phyloP scores from a whole-genome alignment of 2,329 filamentous ascomycete genomes.

The Paecilomyces formosus region DNA sequence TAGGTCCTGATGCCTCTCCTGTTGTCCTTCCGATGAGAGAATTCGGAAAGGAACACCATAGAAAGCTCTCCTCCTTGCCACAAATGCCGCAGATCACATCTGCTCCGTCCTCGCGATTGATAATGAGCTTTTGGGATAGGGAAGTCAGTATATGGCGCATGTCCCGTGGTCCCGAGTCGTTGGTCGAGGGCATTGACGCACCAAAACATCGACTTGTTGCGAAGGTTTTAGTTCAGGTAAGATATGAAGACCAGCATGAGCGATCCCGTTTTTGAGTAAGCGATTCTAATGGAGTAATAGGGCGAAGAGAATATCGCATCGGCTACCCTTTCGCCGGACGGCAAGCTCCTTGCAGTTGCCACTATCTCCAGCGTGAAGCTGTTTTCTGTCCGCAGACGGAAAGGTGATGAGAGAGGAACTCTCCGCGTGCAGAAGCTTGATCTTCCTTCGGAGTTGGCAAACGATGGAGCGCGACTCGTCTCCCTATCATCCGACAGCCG shows the following conservation, averaged over 20 bases:
- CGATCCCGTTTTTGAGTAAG: conserved; percentile 37
- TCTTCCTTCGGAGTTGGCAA: conserved; percentile 50
- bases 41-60: conserved; percentile 71
- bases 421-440: conserved; percentile 65
- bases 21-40: conserved; percentile 73
- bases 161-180: conserved; percentile 39
- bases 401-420: conserved; percentile 47
- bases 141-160: conserved; percentile 78
- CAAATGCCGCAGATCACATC: conserved; percentile 68
- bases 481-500: conserved; percentile 40
- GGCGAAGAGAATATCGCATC: conserved; percentile 80
- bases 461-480: conserved; percentile 61
- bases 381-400: conserved; percentile 58
- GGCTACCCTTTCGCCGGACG: conserved; percentile 62
- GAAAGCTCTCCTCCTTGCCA: conserved; percentile 74
- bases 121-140: conserved; percentile 89
- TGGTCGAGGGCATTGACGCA: conserved; percentile 32
- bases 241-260: conserved; percentile 2
- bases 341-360: conserved; percentile 66
- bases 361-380: conserved; percentile 69
- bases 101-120: conserved; percentile 62
- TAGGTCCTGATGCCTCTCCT: conserved; percentile 78
- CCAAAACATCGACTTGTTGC: conserved; percentile 49
- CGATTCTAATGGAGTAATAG: conserved; percentile 15
- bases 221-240: conserved; percentile 52